phyloP scores from a whole-genome alignment of 2,329 filamentous ascomycete species.

The Berkeleyomyces rouxiae region DNA sequence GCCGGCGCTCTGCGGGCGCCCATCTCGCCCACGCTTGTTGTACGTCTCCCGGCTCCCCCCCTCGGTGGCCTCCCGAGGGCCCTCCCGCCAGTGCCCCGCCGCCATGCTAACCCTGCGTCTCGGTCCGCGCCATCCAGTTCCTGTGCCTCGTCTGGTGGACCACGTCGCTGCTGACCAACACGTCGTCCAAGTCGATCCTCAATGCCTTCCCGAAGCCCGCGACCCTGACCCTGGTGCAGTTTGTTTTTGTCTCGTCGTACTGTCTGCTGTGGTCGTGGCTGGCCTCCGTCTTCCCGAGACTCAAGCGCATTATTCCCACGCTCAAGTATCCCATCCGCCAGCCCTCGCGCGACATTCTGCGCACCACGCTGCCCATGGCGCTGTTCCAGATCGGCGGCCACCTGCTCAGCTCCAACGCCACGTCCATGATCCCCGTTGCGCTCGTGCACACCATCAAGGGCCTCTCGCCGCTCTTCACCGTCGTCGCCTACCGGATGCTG shows the following conservation, averaged over 20 bases:
- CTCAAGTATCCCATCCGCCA: slow-evolving; percentile 69
- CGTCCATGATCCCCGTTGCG: slow-evolving; percentile 86
- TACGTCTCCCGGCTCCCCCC: slow-evolving; percentile 27
- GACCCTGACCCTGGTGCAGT: slow-evolving; percentile 83
- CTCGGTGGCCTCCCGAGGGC: not conserved
- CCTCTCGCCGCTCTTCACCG: slow-evolving; percentile 86
- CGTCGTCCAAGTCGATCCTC: slow-evolving; percentile 91
- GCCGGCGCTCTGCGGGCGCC: slow-evolving; percentile 82
- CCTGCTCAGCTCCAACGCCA: slow-evolving; percentile 84
- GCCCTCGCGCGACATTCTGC: slow-evolving; percentile 66
- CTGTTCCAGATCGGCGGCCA: slow-evolving; percentile 88
- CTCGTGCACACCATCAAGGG: slow-evolving; percentile 98
- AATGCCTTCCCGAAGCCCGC: slow-evolving; percentile 82
- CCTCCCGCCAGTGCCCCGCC: too few relatives aligned
- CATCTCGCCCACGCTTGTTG: slow-evolving; percentile 72
- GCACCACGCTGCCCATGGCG: slow-evolving; percentile 77
- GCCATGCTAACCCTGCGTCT: not conserved
- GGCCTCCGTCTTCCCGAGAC: slow-evolving; percentile 50
- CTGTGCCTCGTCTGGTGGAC: slow-evolving; percentile 88
- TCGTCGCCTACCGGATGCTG: slow-evolving; percentile 77
- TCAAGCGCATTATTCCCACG: slow-evolving; percentile 58
- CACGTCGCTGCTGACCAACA: slow-evolving; percentile 90
- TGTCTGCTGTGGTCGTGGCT: slow-evolving; percentile 68
- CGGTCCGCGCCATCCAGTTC: slow-evolving; percentile 32
- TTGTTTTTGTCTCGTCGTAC: slow-evolving; percentile 78